Conservation (phyloP, 345 rosid genomes). For the Capsella bursapastoris region DNA sequence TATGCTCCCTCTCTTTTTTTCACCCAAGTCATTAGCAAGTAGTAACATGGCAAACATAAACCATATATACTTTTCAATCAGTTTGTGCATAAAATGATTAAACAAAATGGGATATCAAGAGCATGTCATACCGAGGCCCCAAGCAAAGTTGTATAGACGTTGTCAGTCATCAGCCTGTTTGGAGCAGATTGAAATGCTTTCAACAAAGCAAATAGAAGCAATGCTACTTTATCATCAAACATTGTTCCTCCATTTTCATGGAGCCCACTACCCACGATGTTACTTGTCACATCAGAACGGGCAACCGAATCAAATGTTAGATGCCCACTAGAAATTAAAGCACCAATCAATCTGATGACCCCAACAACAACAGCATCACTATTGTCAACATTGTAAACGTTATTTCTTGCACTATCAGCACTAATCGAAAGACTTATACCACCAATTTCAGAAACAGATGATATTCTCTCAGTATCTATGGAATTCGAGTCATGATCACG, state of each 20-base stretch:
- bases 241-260: slow-evolving; percentile 78
- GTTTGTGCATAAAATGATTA: neutral
- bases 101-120: slow-evolving; percentile 25
- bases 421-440: slow-evolving; percentile 95
- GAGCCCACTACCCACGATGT: slow-evolving; percentile 65
- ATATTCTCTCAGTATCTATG: slow-evolving; percentile 56
- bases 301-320: slow-evolving; percentile 64
- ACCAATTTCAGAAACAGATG: slow-evolving; percentile 85
- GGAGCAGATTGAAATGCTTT: slow-evolving; percentile 96
- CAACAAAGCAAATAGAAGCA: slow-evolving; percentile 89
- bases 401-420: slow-evolving; percentile 95
- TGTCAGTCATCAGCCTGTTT: slow-evolving; percentile 83
- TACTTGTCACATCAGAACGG: slow-evolving; percentile 65
- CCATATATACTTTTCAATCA: slow-evolving; percentile 1
- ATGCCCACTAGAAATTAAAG: slow-evolving; percentile 78
- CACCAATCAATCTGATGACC: slow-evolving; percentile 86
- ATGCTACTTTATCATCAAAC: slow-evolving; percentile 96
- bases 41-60: slow-evolving; percentile 28
- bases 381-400: slow-evolving; percentile 84
- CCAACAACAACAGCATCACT: slow-evolving; percentile 91
- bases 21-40: slow-evolving; percentile 25
- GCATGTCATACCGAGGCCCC: slow-evolving; percentile 89
- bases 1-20: slow-evolving; percentile 22
- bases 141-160: slow-evolving; percentile 83
- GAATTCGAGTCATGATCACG: slow-evolving; percentile 45